Base-by-base conservation (phyloP, 2,329 filamentous ascomycete species). In the Microcera coccophila region DNA sequence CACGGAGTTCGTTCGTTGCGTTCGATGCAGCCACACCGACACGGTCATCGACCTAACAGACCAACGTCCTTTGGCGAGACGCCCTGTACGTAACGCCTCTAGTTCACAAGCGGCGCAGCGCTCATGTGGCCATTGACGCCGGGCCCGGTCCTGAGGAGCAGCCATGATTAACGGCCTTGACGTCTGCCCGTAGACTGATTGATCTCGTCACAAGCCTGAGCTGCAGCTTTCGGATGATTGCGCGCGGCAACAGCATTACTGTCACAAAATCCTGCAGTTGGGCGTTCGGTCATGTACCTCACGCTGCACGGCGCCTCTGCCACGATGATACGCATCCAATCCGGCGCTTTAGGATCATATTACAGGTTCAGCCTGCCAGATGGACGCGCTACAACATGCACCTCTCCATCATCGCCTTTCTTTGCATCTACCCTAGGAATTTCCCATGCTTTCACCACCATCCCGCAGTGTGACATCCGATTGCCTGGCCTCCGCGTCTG, bases 381-480 rank as follows among this genome's bases (percentile, higher is more conserved):
- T 32, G 32, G 16, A 15, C 24, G 16, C 39, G 32, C 20, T 22
- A 20, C 21, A 29, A 3, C 26, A 34, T 38, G 21, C 10, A 22
- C 31, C 32, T 20, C 22, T 31, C n/a, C 24, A 34, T 39, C 31
- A 15, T 14, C 12, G 15, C 21, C 17, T 17, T 24, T 22, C 34
- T 28, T 35, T 17, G 15, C 34, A 36, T 22, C 14, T 22, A 15
- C 22, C 24, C 7, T 26, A n/a, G 36, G 22, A 20, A 28, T 39
- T 38, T 20, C 31, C 37, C 38, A 41, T 43, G 42, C 37, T 42
- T 38, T 28, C 39, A 40, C 33, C 29, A 38, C 36, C 39, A 36
- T 32, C 41, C 44, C 48, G 42, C 40, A 39, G 38, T 49, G 41
- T 32, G 36, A 52, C 42, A 12, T 12, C 22, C 16, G 22, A 18